A percentile compares a stretch with the other conserved stretches of the same genome.
Conservation (phyloP, 2,329 filamentous ascomycete species). For the Xylariaceae sp. region DNA sequence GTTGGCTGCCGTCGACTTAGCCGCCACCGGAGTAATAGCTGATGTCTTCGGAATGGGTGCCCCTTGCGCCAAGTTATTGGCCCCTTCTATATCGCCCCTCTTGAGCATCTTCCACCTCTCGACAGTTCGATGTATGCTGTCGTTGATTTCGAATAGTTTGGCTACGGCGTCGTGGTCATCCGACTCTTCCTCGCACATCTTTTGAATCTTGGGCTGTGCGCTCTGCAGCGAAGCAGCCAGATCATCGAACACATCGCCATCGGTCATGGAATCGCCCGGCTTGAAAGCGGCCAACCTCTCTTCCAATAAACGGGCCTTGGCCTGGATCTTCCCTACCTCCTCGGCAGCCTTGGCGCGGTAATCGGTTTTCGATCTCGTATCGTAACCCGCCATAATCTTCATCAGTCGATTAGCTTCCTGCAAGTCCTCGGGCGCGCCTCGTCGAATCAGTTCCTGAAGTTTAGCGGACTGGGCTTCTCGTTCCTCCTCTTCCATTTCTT, state of each 20-base stretch:
- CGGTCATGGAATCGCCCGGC: constrained; percentile 69
- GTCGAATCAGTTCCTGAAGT: constrained; percentile 88
- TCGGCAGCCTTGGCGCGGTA: constrained; percentile 96
- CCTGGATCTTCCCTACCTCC: constrained; percentile 89
- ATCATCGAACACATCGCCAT: constrained; percentile 70
- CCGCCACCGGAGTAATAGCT: constrained; percentile 51
- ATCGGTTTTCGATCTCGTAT: constrained; percentile 92
- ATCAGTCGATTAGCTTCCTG: constrained; percentile 96
- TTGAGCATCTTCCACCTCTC: constrained; percentile 94
- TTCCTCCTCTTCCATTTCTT: constrained; percentile 99
- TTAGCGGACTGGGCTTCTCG: constrained; percentile 94
- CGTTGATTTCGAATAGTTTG: constrained; percentile 94
- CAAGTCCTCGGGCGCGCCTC: constrained; percentile 85
- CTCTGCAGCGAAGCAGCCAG: constrained; percentile 82
- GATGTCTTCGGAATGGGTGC: constrained; percentile 43
- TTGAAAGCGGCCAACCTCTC: constrained; percentile 84
- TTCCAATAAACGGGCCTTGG: constrained; percentile 87
- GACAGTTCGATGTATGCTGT: constrained; percentile 95
- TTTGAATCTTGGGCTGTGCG: constrained; percentile 97
- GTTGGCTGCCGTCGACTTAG: constrained; percentile 49
- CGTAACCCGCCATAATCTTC: constrained; percentile 98
- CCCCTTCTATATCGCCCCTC: constrained; percentile 83
- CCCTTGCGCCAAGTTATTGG: constrained; percentile 76
- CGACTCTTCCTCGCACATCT: constrained; percentile 98
- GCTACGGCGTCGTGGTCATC: constrained; percentile 94